Base-by-base conservation (phyloP, 1,284 basidiomycete species). In the Pseudozyma hubeiensis region DNA sequence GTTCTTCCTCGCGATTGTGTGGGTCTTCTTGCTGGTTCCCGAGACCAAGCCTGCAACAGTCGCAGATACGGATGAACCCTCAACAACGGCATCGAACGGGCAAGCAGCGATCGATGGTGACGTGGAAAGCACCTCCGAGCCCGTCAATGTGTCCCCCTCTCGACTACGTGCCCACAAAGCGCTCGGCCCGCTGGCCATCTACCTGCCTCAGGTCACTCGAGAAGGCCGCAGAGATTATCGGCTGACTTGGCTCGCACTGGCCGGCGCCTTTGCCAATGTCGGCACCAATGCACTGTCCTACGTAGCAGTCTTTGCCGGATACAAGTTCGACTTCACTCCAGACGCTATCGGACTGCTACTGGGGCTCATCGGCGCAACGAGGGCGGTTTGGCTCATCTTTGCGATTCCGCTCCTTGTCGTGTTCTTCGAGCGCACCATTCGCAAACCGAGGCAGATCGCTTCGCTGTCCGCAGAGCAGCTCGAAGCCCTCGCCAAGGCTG, bases 301-400 rank as follows among this genome's bases (percentile, higher is more conserved):
- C 39, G 53, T 74, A 9, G 66, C 66, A 11, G 60, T 74, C 19
- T 74, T 69, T 49, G 65, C 71, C 0, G 64, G 71, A 6, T 74
- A 74, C 63, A 56, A 60, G 29, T 74, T 74, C 41, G 71, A 74
- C 56, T 69, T 68, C 35, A 69, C 66, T 4, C 71, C 71, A 0
- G 71, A 69, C n/a, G 66, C 62, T 14, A 69, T 74, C 19, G 71
- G 71, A 2, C 44, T 74, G 2, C 30, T 74, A 16, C 33, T 74
- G 4, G 66, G 62, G 4, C 49, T 74, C 30, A 74, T 74, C 14
- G 71, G 71, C 0, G 62, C 55, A 11, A 69, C 58, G 13, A 55
- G 71, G 11, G 71, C 71, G 0, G 61, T 59, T 1, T 69, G 65
- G 71, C 53, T 74, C 19, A 63, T 74, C 53, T 58, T 69, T 53